Base-by-base conservation (phyloP, 2,329 filamentous ascomycete species). In the Fusarium dimerum region DNA sequence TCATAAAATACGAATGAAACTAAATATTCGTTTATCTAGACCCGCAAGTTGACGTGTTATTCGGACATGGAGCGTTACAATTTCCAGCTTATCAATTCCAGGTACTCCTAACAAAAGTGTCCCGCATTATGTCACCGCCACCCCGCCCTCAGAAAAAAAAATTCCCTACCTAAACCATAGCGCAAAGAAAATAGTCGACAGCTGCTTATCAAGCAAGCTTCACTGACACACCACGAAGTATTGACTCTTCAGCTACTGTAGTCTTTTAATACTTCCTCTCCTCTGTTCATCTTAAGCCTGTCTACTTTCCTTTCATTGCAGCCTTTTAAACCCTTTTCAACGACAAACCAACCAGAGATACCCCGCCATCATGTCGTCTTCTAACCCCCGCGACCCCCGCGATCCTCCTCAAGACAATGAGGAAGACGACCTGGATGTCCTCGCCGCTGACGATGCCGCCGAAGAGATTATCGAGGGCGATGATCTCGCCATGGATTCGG, bases 401-500 rank as follows among this genome's bases (percentile, higher is more conserved):
- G 51, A 62, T 47, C 48, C 59, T 46, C 48, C 59, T 44, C 59
- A 64, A 49, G 64, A 65, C 39, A 55, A 55, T 26, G 43, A 53
- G 38, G 65, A 65, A 26, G 57, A 65, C 50, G 61, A 65, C 58
- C 69, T 72, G 56, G 70, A 75, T 50, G 62, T 76, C 58, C 73
- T 75, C 47, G 68, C 73, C 49, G 82, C 86, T 54, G 83, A 86
- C 60, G 86, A 84, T 60, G 86, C 91, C 73, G 83, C 87, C 55
- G 83, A 87, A 63, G 86, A 85, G 60, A 86, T 92, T 74, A 83
- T 96, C 58, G 86, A 65, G 34, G 86, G 85, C 54, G 86, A 82
- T 46, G 89, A 96, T 69, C 80, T 90, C 48, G 83, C 83, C 41
- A 96, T 96, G 90, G 90, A 93, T 66, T 89, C 85, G 5, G 83